These are phyloP conservation scores for Paraglomus brasilianum DNA, from an alignment of 192 early-diverging fungal genomes.

Conservation along the genomic window DNA sequence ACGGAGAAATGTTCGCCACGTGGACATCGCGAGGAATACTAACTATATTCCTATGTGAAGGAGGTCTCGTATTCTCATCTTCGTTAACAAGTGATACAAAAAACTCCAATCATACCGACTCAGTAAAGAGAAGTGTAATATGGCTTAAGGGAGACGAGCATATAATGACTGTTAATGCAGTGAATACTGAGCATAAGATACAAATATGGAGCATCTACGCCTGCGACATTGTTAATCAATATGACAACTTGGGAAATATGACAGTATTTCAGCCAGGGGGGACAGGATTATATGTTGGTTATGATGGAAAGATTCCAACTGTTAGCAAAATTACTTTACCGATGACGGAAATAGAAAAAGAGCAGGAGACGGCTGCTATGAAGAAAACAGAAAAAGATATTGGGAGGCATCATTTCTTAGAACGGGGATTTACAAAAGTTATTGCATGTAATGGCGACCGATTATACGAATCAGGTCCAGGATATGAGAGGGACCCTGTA, in stretches of 20 bases:
- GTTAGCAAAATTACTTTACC: background rate
- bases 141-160: conserved; percentile 16
- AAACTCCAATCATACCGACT: background rate
- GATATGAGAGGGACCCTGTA: background rate
- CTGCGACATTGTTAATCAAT: background rate
- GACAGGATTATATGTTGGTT: background rate
- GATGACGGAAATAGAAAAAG: too few relatives aligned
- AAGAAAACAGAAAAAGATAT: background rate
- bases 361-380: too few relatives aligned
- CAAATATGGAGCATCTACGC: conserved; percentile 12
- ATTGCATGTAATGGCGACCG: background rate
- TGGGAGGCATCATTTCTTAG: conserved; percentile 2
- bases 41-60: conserved; percentile 10
- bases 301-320: background rate
- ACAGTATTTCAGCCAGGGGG: conserved; percentile 3
- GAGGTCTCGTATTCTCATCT: conserved; percentile 10
- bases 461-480: conserved; percentile 3
- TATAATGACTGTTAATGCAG: background rate
- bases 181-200: background rate
- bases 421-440: background rate
- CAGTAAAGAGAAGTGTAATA: background rate
- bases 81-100: background rate
- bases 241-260: background rate
- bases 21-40: conserved; percentile 17
- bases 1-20: conserved; percentile 8